Percentiles rank a stretch among this genome's conserved stretches.
Evolutionary conservation across 768 basidiomycete species (phyloP).

Genomic region (Lactarius indigo): DNA sequence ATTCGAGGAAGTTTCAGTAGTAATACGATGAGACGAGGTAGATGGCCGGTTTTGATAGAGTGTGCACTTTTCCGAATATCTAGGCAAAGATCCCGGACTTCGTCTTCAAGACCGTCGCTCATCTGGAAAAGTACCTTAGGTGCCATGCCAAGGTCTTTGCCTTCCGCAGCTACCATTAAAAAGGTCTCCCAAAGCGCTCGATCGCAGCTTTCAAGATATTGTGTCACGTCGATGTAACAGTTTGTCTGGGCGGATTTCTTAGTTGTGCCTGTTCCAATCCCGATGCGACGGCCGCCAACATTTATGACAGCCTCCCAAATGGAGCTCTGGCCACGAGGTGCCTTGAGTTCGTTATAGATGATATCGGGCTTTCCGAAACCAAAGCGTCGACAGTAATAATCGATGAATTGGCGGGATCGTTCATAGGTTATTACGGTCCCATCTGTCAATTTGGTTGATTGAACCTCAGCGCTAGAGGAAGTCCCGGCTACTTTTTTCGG

Average conservation of each 20-base stretch:
- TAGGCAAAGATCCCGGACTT: slow-evolving; percentile 64
- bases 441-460: slow-evolving; percentile 43
- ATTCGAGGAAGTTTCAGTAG: slow-evolving; percentile 12
- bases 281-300: slow-evolving; percentile 77
- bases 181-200: slow-evolving; percentile 74
- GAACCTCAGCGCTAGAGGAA: slow-evolving; percentile 4
- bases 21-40: background rate
- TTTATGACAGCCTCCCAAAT: slow-evolving; percentile 73
- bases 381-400: slow-evolving; percentile 86
- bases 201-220: slow-evolving; percentile 86
- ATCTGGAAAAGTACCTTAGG: slow-evolving; percentile 66
- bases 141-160: slow-evolving; percentile 67
- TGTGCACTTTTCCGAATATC: slow-evolving; percentile 59
- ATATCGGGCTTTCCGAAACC: slow-evolving; percentile 72
- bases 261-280: slow-evolving; percentile 61
- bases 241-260: slow-evolving; percentile 72
- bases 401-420: slow-evolving; percentile 85
- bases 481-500: slow-evolving; percentile 7
- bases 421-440: slow-evolving; percentile 62
- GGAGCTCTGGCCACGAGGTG: slow-evolving; percentile 26
- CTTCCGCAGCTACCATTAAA: slow-evolving; percentile 53
- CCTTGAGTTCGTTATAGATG: slow-evolving; percentile 42
- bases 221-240: slow-evolving; percentile 84
- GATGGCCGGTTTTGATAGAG: slow-evolving; percentile 65
- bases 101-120: slow-evolving; percentile 58